Evolutionary conservation across 176 grass and related monocot species (phyloP).

Genomic region (Calamus simplicifolius): DNA sequence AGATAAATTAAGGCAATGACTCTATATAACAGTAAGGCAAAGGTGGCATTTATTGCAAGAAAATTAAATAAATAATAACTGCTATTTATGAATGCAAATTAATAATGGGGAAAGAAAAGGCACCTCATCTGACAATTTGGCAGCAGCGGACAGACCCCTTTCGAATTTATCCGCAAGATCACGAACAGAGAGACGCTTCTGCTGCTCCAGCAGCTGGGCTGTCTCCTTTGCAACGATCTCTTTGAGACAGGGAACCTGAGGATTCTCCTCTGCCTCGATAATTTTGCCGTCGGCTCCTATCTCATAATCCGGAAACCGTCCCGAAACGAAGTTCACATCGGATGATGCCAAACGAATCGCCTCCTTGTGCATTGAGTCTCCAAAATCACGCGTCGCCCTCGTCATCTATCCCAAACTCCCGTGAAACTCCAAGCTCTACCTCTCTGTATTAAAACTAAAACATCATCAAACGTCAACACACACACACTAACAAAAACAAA

Average conservation of each 20-base stretch:
- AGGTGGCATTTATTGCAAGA: no score
- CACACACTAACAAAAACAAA: no score
- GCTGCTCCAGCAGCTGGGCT: conserved; percentile 68
- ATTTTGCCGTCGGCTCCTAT: conserved; percentile 76
- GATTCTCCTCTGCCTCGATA: conserved; percentile 64
- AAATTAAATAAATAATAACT: no score
- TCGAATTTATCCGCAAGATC: conserved; percentile 96
- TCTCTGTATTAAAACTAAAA: no score
- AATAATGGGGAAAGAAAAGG: conserved; percentile 6
- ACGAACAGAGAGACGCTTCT: conserved; percentile 70
- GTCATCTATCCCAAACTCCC: conserved; percentile 40
- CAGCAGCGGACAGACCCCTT: conserved; percentile 60
- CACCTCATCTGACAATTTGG: conserved; percentile 85
- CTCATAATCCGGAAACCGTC: conserved; percentile 72
- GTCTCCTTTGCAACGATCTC: conserved; percentile 96
- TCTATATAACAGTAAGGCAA: no score
- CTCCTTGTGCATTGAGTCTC: conserved; percentile 62
- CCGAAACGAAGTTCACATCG: conserved; percentile 78
- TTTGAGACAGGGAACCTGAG: conserved; percentile 53
- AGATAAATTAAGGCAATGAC: no score
- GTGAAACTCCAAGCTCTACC: no score
- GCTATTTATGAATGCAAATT: no score
- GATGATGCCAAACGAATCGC: conserved; percentile 57
- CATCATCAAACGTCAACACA: no score
- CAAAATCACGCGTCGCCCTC: conserved; percentile 56